phyloP scores from a whole-genome alignment of 257 asterid species.

The Fraxinus anomala region DNA sequence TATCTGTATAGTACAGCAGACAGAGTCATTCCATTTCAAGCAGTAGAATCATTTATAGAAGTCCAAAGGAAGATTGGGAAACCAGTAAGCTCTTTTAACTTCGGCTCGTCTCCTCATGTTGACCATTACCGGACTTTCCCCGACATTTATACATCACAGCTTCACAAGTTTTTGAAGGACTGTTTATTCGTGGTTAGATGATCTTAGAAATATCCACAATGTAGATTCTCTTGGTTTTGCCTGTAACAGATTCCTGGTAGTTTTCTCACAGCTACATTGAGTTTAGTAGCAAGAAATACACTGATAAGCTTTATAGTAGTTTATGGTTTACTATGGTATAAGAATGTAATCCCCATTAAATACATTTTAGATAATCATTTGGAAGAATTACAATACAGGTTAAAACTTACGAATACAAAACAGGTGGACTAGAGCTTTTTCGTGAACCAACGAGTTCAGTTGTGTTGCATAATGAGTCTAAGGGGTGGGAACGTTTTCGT shows the following conservation, averaged over 20 bases:
- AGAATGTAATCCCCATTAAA: no score
- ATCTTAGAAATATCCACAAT: slow-evolving; percentile 17
- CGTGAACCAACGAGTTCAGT: no score
- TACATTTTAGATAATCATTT: no score
- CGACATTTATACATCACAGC: slow-evolving; percentile 47
- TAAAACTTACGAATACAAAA: no score
- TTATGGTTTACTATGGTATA: neutral
- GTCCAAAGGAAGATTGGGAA: slow-evolving; percentile 60
- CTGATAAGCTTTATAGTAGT: no score
- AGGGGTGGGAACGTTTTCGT: no score
- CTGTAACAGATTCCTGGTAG: neutral
- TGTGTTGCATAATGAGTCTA: no score
- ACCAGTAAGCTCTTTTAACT: slow-evolving; percentile 51
- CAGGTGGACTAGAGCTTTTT: no score
- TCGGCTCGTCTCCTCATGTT: slow-evolving; percentile 82
- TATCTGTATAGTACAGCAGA: slow-evolving; percentile 79
- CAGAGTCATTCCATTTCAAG: slow-evolving; percentile 67
- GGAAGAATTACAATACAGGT: no score
- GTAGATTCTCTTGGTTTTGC: neutral
- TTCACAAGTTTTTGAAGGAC: slow-evolving; percentile 54
- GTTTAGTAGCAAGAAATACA: neutral
- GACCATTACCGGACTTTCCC: slow-evolving; percentile 84
- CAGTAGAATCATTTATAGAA: slow-evolving; percentile 64
- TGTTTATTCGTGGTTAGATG: slow-evolving; percentile 36
- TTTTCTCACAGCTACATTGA: neutral